Evolutionary conservation across 1,139 yeast species (phyloP).

Genomic region (Sugiyamaella sp.): DNA sequence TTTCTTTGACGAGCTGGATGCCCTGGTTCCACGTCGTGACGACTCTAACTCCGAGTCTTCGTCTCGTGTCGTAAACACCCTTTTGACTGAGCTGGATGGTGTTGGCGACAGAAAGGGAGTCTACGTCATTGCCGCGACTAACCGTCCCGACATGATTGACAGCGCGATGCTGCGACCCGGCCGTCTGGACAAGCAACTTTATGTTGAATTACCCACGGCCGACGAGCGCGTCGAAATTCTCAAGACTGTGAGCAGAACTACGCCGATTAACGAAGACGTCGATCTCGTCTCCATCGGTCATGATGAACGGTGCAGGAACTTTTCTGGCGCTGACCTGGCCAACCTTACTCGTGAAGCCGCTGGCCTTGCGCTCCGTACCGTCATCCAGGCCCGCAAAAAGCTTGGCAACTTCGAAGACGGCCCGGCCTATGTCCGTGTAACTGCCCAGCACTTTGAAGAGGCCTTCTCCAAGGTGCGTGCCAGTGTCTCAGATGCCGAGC

Average conservation of each 20-base stretch:
- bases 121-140: conserved; percentile 95
- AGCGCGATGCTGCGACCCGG: conserved; percentile 99
- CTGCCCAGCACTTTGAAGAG: conserved; percentile 62
- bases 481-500: conserved; percentile 85
- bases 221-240: conserved; percentile 80
- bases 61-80: conserved; percentile 90
- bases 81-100: conserved; percentile 93
- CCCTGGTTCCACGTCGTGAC: conserved; percentile 93
- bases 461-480: conserved; percentile 84
- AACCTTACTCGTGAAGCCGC: conserved; percentile 93
- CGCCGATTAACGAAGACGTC: conserved; percentile 73
- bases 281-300: conserved; percentile 63
- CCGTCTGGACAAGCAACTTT: conserved; percentile 87
- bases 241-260: conserved; percentile 69
- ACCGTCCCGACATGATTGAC: conserved; percentile 97
- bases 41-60: conserved; percentile 82
- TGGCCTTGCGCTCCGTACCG: conserved; percentile 74
- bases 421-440: conserved; percentile 45
- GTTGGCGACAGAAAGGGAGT: conserved; percentile 90
- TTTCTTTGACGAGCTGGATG: conserved; percentile 95
- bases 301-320: conserved; percentile 81
- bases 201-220: conserved; percentile 83
- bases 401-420: conserved; percentile 41
- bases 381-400: conserved; percentile 39
- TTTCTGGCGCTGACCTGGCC: conserved; percentile 94